Evolutionary conservation across 169 alveolate species (phyloP), one percentile per base, ranked within the genome.

Genomic region (Plasmodium adleri): DNA sequence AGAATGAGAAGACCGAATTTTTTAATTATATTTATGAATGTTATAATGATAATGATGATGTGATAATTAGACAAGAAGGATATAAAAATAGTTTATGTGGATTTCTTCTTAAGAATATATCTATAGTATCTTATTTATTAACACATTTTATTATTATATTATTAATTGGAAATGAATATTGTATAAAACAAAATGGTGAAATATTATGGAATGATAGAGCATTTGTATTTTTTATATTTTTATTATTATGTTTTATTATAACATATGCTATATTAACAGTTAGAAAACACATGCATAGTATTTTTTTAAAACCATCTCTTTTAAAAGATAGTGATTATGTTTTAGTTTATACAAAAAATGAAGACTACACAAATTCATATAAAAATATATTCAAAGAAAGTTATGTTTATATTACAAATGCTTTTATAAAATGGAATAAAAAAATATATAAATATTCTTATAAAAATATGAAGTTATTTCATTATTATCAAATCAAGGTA

Each of bases 121-220:
- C 90, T 45, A 80, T 80, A 8, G 13, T 80, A 20, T 72, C 58
- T 0, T 80, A 80, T 22, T 15, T 80, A 22, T 56, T 59, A 13
- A 83, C 91, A 43, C 96, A 94, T 80, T 59, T 92, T 12, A 86
- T 88, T 32, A 94, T 94, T 56, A 15, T 89, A 26, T n/a, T 91
- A 5, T 63, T 92, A 39, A 90, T 92, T n/a, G 80, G 87, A 60
- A 94, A 92, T 56, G 96, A 94, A 74, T 68, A 92, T 78, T 94
- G 96, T 83, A 90, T 94, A 15, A 91, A 89, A 17, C 93, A 75
- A 62, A 91, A 66, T 52, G 85, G 92, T 60, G 87, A 92, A 24
- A 73, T 60, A 17, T 60, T 91, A 75, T 94, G 96, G 96, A 95
- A 94, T 54, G 85, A 54, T 71, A 83, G 96, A 5, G 95, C 96